Evolutionary conservation across 305 asterid genomes (phyloP).

Genomic region (Plantago coronopus): DNA sequence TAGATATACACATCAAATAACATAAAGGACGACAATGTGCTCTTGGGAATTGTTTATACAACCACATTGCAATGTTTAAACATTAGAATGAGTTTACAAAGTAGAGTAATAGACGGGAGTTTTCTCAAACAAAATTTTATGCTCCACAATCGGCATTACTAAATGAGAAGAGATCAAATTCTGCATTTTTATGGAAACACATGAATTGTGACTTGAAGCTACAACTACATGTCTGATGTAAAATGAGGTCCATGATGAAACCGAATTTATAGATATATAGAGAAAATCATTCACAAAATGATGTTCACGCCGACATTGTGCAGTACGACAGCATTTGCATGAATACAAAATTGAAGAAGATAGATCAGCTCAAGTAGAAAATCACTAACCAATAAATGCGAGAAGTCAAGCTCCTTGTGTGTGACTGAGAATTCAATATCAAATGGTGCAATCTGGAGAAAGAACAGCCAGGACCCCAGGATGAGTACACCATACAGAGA

Average conservation of each 20-base stretch:
- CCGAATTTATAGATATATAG: background rate
- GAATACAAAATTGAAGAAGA: constrained; percentile 17
- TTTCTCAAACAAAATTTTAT: no score
- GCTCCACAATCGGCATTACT: no score
- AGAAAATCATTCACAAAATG: background rate
- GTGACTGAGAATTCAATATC: constrained; percentile 97
- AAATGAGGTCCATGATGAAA: background rate
- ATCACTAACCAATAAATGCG: constrained; percentile 85
- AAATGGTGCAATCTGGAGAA: constrained; percentile 93
- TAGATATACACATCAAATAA: constrained; percentile 10
- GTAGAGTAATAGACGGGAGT: background rate
- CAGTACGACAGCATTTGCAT: background rate
- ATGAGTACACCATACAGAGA: constrained; percentile 29
- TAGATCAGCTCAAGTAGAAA: constrained; percentile 18
- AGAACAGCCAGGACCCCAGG: constrained; percentile 10
- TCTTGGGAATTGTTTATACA: constrained; percentile 5
- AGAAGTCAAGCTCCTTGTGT: constrained; percentile 98
- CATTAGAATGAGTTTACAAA: background rate
- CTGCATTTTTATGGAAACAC: no score
- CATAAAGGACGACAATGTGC: constrained; percentile 11
- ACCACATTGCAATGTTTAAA: background rate
- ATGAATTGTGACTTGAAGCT: background rate
- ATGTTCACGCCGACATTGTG: background rate
- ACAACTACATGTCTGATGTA: background rate
- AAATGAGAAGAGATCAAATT: no score